These are phyloP conservation scores for Ceratocystis destructans DNA, from an alignment of 2,329 filamentous ascomycete genomes.

Conservation along the genomic window DNA sequence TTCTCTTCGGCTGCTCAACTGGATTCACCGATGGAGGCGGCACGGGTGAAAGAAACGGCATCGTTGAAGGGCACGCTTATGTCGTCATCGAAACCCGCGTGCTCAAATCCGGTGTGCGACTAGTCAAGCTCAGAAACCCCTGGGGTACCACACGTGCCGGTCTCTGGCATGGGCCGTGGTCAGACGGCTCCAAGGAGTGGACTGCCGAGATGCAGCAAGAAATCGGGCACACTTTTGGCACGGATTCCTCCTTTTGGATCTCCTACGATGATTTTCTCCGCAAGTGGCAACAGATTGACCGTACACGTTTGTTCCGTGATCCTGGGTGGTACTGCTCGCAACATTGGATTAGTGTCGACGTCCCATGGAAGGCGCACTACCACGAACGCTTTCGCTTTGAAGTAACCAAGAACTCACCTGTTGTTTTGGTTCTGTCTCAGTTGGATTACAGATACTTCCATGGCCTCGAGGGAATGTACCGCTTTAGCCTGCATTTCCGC, in stretches of 20 bases:
- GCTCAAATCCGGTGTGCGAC: conserved; percentile 36
- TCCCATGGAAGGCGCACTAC: conserved; percentile 48
- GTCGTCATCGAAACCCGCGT: conserved; percentile 31
- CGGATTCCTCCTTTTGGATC: conserved; percentile 52
- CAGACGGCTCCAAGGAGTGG: conserved; percentile 48
- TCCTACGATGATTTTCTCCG: conserved; percentile 47
- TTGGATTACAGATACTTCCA: conserved; percentile 49
- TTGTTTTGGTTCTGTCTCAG: conserved; percentile 48
- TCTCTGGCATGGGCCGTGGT: conserved; percentile 47
- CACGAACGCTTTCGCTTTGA: conserved; percentile 48
- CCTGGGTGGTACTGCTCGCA: conserved; percentile 44
- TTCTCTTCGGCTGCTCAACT: conserved; percentile 51
- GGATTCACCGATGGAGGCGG: conserved; percentile 30
- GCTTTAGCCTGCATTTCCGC: conserved; percentile 37
- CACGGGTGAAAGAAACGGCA: conserved; percentile 40
- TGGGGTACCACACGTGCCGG: conserved; percentile 39
- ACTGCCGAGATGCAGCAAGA: conserved; percentile 44
- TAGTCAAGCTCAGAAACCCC: conserved; percentile 46
- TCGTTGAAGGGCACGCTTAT: conserved; percentile 46
- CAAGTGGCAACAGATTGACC: conserved; percentile 48
- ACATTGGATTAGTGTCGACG: conserved; percentile 48
- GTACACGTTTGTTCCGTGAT: conserved; percentile 47
- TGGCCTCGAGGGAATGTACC: conserved; percentile 46
- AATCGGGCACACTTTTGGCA: conserved; percentile 45
- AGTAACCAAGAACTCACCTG: conserved; percentile 40